Percentiles rank a stretch among this genome's conserved stretches.
phyloP scores from a whole-genome alignment of 2,329 filamentous ascomycete genomes.

The Pseudogymnoascus sp. region DNA sequence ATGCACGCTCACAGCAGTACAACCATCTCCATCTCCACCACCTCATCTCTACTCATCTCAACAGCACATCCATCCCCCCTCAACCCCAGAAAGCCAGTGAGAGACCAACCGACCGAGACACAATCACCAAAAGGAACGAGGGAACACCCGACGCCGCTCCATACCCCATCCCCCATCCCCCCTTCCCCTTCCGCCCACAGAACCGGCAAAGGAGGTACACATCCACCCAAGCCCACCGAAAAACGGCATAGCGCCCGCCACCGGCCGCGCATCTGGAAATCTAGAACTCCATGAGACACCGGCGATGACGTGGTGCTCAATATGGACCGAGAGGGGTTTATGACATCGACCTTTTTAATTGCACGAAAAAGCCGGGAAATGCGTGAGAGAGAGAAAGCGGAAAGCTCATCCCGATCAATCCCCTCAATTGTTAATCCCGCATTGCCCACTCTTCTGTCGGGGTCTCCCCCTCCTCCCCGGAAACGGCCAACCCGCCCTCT shows the following conservation, averaged over 20 bases:
- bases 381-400: background rate
- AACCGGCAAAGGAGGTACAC: background rate
- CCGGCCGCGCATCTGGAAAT: constrained; percentile 13
- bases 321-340: constrained; percentile 38
- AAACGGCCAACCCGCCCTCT: background rate
- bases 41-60: background rate
- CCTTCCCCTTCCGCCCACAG: background rate
- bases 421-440: background rate
- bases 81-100: background rate
- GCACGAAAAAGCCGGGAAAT: no score
- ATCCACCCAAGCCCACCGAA: background rate
- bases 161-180: background rate
- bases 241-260: background rate
- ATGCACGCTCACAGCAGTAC: background rate
- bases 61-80: background rate
- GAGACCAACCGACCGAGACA: background rate
- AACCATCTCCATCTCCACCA: background rate
- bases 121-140: background rate
- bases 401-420: background rate
- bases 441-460: background rate
- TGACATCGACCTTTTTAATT: background rate
- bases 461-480: background rate
- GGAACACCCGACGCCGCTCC: background rate
- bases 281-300: constrained; percentile 30
- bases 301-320: constrained; percentile 39